These are phyloP conservation scores for Fulvia fulva DNA, from an alignment of 2,329 filamentous ascomycete species.

Conservation along the genomic window DNA sequence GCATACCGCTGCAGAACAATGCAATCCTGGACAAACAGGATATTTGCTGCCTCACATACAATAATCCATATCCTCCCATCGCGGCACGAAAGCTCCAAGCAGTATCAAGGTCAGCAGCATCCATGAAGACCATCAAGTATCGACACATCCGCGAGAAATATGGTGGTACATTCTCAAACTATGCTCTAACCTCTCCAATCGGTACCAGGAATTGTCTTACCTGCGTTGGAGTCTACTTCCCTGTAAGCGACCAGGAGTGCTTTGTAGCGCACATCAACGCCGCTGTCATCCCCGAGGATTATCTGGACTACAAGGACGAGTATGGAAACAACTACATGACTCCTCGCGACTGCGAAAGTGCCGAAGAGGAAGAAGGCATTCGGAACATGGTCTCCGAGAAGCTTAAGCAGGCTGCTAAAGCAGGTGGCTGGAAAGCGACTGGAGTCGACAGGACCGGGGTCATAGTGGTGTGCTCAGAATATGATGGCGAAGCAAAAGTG, in stretches of 20 bases:
- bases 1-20: too few species aligned
- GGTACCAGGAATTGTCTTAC: neutral
- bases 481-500: neutral
- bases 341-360: neutral
- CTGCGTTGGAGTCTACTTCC: slow-evolving; percentile 6
- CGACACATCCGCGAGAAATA: neutral
- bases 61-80: too few species aligned
- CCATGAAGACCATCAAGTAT: neutral
- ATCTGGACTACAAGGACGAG: neutral
- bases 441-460: neutral
- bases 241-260: slow-evolving; percentile 1
- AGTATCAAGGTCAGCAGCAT: too few species aligned
- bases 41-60: too few species aligned
- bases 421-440: neutral
- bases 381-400: neutral
- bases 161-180: neutral
- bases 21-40: too few species aligned
- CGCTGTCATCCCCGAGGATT: neutral
- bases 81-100: too few species aligned
- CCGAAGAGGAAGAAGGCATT: neutral
- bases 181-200: neutral
- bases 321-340: neutral
- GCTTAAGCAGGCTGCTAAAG: neutral
- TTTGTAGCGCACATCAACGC: slow-evolving; percentile 2
- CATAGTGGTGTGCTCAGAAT: neutral